Evolutionary conservation across 495 filamentous ascomycete species (phyloP).

Genomic region (Penicillium nucicola): DNA sequence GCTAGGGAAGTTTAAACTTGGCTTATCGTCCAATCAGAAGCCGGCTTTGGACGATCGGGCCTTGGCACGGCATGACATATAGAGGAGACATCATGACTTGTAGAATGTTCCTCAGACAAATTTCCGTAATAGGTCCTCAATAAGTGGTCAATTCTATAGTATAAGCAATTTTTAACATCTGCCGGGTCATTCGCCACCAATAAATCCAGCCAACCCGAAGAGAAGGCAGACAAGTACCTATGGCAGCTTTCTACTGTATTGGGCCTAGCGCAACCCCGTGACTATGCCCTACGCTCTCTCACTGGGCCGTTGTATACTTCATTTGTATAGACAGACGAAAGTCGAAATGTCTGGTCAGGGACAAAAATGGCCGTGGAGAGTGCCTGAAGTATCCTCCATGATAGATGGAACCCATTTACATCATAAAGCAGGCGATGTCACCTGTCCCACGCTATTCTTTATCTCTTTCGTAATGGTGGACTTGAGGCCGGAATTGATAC

Average conservation of each 20-base stretch:
- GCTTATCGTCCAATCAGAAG: slow-evolving; percentile 23
- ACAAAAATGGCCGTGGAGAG: background rate
- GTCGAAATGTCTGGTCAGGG: slow-evolving; percentile 5
- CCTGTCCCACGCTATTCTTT: slow-evolving; percentile 23
- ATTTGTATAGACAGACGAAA: slow-evolving; percentile 11
- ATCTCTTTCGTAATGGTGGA: slow-evolving; percentile 35
- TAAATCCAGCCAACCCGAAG: background rate
- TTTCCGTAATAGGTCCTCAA: background rate
- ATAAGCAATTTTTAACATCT: background rate
- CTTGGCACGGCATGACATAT: slow-evolving; percentile 30
- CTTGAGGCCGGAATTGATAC: slow-evolving; percentile 59
- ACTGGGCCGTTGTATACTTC: slow-evolving; percentile 32
- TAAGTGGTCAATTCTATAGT: background rate
- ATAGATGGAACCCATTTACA: background rate
- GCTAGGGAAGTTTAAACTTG: slow-evolving; percentile 30
- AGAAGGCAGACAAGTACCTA: background rate
- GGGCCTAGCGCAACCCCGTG: slow-evolving; percentile 36
- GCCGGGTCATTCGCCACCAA: background rate
- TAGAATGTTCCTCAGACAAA: background rate
- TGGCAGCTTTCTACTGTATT: slow-evolving; percentile 10
- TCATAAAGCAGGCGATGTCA: slow-evolving; percentile 9
- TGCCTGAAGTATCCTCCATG: background rate
- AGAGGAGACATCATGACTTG: slow-evolving; percentile 15
- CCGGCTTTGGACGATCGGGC: background rate
- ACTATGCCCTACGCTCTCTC: slow-evolving; percentile 23